Evolutionary conservation across 768 basidiomycete genomes (phyloP), one percentile per base, ranked within the genome.

Genomic region (Tulasnella sp.): DNA sequence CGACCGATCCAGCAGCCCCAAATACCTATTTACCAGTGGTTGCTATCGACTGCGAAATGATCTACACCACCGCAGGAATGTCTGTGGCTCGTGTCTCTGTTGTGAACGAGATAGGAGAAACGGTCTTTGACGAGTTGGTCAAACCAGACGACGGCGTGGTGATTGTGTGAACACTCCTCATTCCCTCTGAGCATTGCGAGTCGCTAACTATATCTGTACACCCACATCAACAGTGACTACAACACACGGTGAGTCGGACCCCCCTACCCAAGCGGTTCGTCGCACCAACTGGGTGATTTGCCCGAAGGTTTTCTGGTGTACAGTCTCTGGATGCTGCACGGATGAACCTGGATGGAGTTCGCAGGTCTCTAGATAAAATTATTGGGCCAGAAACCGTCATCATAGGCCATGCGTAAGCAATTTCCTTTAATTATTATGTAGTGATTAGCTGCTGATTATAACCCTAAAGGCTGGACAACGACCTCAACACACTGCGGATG

Each of bases 31-130:
- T 90, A 46, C 87, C 92, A 59, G 79, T 97, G 3, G 87, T 84
- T 4, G 90, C 90, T 0, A 74, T 98, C 51, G 96, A 99, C 69
- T 98, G 96, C 67, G 96, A 99, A 71, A 92, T 98, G 88, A 77
- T 97, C 8, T 92, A 93, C 72, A 87, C 91, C 0, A 97, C 93
- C 0, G 88, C 87, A 3, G 96, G 96, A 0, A 81, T 91, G 78
- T 83, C 85, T 21, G 81, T 96, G 2, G 94, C 92, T 2, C 80
- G 96, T 2, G 83, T 96, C 1, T 96, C 93, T 0, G 80, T 94
- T 5, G 81, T 98, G 1, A 87, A 94, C 67, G 84, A 83, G 7
- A 68, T 75, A 0, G 91, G 90, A 1, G 72, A 73, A 25, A 75
- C 81, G 53, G 77, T 97, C 2, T 83, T 94, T 48, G 96, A 99